Evolutionary conservation across 495 filamentous ascomycete genomes (phyloP).

Genomic region (Aspergillus sclerotioniger): DNA sequence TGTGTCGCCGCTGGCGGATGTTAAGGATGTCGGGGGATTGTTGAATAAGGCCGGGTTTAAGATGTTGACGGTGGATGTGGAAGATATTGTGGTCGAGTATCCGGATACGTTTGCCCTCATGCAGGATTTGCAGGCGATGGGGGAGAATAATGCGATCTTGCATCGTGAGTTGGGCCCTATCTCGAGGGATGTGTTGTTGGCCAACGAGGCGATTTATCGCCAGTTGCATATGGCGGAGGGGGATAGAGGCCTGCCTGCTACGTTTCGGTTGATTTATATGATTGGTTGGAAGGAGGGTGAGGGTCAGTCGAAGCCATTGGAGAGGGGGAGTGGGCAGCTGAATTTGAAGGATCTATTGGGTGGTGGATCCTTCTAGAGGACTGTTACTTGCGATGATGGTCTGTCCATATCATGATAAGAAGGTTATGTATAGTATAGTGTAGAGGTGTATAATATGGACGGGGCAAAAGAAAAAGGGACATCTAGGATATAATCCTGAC

Average conservation of each 20-base stretch:
- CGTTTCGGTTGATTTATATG: conserved; percentile 93
- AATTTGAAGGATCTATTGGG: conserved; percentile 82
- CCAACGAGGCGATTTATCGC: conserved; percentile 85
- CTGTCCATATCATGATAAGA: background rate
- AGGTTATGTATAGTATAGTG: conserved; percentile 31
- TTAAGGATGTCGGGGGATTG: conserved; percentile 85
- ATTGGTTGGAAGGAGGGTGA: conserved; percentile 94
- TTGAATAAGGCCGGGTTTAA: conserved; percentile 86
- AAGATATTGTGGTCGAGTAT: conserved; percentile 94
- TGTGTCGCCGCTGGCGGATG: conserved; percentile 87
- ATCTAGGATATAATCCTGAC: background rate
- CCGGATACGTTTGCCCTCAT: conserved; percentile 91
- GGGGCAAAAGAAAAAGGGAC: conserved; percentile 11
- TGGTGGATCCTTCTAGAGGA: conserved; percentile 30
- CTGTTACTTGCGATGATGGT: background rate
- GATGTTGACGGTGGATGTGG: conserved; percentile 94
- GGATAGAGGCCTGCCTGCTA: conserved; percentile 74
- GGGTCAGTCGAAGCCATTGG: conserved; percentile 73
- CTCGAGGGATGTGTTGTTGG: conserved; percentile 78
- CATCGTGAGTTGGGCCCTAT: conserved; percentile 75
- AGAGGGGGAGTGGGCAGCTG: conserved; percentile 77
- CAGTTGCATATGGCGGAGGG: conserved; percentile 72
- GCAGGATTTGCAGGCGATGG: conserved; percentile 92
- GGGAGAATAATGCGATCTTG: conserved; percentile 82
- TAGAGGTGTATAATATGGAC: conserved; percentile 23